Evolutionary conservation across 495 filamentous ascomycete species (phyloP).

Genomic region (Opeltia flavorubescens): DNA sequence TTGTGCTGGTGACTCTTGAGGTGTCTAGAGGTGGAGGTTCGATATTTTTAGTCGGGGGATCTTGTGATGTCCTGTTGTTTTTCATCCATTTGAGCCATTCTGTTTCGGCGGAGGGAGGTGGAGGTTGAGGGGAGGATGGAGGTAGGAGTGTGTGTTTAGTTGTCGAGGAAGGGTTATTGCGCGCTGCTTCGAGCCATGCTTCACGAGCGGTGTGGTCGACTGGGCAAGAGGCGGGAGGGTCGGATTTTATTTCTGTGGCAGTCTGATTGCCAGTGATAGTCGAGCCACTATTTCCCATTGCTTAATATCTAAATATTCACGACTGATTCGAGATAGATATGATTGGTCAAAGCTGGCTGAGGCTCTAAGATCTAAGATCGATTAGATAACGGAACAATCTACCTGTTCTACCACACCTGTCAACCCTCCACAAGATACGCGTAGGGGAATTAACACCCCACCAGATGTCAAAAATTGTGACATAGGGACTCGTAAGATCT

Average conservation of each 20-base stretch:
- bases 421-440: no score
- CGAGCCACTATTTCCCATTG: slow-evolving; percentile 8
- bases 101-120: no score
- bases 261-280: slow-evolving; percentile 7
- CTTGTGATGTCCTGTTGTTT: slow-evolving; percentile 18
- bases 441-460: no score
- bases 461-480: no score
- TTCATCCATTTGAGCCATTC: slow-evolving; percentile 19
- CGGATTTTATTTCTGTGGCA: slow-evolving; percentile 11
- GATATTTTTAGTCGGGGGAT: slow-evolving; percentile 27
- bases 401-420: background rate
- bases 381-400: background rate
- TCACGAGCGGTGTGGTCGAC: slow-evolving; percentile 79
- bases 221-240: slow-evolving; percentile 46
- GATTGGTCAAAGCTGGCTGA: background rate
- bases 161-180: slow-evolving; percentile 20
- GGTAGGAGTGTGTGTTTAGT: background rate
- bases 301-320: background rate
- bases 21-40: slow-evolving; percentile 26
- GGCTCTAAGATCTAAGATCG: no score
- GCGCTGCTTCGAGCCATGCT: slow-evolving; percentile 48
- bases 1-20: slow-evolving; percentile 66
- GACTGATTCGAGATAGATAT: background rate
- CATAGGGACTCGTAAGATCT: no score
- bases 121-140: slow-evolving; percentile 17